Evolutionary conservation across 2,329 filamentous ascomycete species (phyloP).

Genomic region (Trichoderma brevicompactum): DNA sequence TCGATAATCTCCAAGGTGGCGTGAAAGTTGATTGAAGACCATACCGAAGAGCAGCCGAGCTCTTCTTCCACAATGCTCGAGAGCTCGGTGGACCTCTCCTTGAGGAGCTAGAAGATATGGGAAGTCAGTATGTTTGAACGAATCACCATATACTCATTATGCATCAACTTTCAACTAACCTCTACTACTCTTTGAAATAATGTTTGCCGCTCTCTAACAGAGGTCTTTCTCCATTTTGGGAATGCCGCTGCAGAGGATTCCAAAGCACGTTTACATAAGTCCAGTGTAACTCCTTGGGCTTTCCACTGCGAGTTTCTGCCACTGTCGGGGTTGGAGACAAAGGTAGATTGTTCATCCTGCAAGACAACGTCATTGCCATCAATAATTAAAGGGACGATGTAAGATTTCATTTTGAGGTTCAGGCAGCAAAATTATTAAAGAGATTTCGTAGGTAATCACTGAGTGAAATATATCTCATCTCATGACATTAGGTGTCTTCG

Average conservation of each 20-base stretch:
- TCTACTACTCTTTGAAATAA: slow-evolving; percentile 17
- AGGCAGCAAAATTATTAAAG: not conserved
- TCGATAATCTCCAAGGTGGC: slow-evolving; percentile 16
- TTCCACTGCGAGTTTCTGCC: slow-evolving; percentile 7
- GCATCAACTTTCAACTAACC: not conserved
- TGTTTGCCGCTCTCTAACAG: not conserved
- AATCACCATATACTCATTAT: not conserved
- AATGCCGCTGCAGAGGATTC: slow-evolving; percentile 20
- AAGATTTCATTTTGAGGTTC: slow-evolving; percentile 1
- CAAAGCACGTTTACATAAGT: slow-evolving; percentile 4
- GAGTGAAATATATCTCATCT: not conserved
- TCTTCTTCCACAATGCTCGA: slow-evolving; percentile 13
- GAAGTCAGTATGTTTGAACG: not conserved
- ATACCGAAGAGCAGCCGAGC: slow-evolving; percentile 6
- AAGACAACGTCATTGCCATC: slow-evolving; percentile 21
- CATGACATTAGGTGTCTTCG: not conserved
- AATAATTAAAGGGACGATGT: slow-evolving; percentile 25
- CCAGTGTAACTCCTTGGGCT: slow-evolving; percentile 19
- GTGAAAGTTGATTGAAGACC: slow-evolving; percentile 6
- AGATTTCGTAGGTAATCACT: not conserved
- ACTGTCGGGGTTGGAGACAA: slow-evolving; percentile 22
- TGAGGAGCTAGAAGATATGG: not conserved
- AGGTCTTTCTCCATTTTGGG: slow-evolving; percentile 12
- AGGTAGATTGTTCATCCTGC: not conserved
- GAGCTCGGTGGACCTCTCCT: slow-evolving; percentile 14